Evolutionary conservation across 2,329 filamentous ascomycete genomes (phyloP).

Genomic region (Aspergillus neoniger): DNA sequence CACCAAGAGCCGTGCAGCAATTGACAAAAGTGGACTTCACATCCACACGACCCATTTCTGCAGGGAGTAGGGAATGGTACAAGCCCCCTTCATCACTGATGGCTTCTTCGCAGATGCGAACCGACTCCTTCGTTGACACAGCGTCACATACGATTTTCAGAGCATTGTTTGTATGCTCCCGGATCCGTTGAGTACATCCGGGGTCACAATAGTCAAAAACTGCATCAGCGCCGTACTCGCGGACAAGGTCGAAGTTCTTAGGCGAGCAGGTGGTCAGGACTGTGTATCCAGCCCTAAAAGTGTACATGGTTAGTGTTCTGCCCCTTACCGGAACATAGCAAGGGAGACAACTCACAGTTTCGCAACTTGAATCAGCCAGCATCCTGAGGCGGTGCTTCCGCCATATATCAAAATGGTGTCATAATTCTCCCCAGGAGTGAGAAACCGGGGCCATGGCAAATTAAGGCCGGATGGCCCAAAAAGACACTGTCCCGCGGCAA

Average conservation of each 20-base stretch:
- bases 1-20: background rate
- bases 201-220: slow-evolving; percentile 17
- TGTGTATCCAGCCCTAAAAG: background rate
- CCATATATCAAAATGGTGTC: slow-evolving; percentile 9
- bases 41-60: background rate
- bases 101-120: slow-evolving; percentile 12
- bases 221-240: slow-evolving; percentile 10
- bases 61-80: slow-evolving; percentile 8
- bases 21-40: background rate
- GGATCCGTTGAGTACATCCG: slow-evolving; percentile 12
- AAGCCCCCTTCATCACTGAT: slow-evolving; percentile 11
- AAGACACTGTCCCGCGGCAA: slow-evolving; percentile 16
- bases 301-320: too few species aligned
- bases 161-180: slow-evolving; percentile 1
- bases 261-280: slow-evolving; percentile 21
- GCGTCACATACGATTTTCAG: slow-evolving; percentile 12
- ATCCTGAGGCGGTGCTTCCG: slow-evolving; percentile 4
- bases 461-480: background rate
- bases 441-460: background rate
- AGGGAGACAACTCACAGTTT: background rate
- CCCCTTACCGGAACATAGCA: background rate
- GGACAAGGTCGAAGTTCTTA: slow-evolving; percentile 8
- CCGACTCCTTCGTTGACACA: background rate
- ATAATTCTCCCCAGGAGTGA: background rate
- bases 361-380: slow-evolving; percentile 10